phyloP scores from a whole-genome alignment of 495 filamentous ascomycete species.

The Schizothecium vesticola region DNA sequence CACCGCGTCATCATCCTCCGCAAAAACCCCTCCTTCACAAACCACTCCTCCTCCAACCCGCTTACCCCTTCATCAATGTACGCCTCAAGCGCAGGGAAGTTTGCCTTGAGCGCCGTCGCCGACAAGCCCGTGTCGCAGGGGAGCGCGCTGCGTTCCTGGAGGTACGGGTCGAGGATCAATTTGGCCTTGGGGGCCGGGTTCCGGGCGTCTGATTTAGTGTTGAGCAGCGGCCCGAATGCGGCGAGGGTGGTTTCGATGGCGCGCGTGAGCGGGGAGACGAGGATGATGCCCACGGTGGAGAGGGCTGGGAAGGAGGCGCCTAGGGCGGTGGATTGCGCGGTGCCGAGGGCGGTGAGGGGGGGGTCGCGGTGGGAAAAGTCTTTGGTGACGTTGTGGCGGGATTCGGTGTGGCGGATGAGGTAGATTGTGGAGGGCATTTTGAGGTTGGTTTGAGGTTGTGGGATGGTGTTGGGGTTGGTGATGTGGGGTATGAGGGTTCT shows the following conservation, averaged over 20 bases:
- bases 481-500: background rate
- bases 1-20: constrained; percentile 18
- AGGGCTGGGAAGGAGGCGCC: constrained; percentile 12
- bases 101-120: constrained; percentile 14
- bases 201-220: too few species aligned
- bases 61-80: background rate
- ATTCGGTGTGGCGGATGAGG: constrained; percentile 28
- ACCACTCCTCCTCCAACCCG: constrained; percentile 15
- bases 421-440: constrained; percentile 15
- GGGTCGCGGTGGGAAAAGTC: constrained; percentile 27
- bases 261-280: constrained; percentile 23
- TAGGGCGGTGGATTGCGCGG: constrained; percentile 16
- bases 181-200: background rate
- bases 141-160: constrained; percentile 34
- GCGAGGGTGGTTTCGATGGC: constrained; percentile 23
- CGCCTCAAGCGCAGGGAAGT: constrained; percentile 9
- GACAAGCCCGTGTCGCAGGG: constrained; percentile 36
- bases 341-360: constrained; percentile 18
- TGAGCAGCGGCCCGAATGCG: too few species aligned
- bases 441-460: too few species aligned
- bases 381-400: constrained; percentile 27
- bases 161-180: constrained; percentile 19
- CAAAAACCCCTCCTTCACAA: constrained; percentile 17
- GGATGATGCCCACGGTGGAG: constrained; percentile 9
- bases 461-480: background rate